Percentiles rank a stretch among this genome's conserved stretches.
These are phyloP conservation scores for Nannochloropsis salina DNA, from an alignment of 108 stramenopile genomes.

Conservation along the genomic window DNA sequence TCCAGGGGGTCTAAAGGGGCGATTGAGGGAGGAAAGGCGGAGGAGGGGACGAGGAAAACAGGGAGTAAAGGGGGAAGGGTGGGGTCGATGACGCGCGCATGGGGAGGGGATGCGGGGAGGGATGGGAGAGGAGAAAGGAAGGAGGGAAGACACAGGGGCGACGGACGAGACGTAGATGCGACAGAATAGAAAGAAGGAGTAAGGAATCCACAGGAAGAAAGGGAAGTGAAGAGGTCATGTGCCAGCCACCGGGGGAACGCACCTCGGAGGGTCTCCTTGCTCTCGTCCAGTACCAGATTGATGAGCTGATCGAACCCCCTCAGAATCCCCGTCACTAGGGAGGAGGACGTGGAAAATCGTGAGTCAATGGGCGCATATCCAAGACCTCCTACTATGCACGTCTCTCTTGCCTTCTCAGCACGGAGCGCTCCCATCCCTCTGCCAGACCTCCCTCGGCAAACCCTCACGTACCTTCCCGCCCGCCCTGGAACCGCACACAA, in stretches of 20 bases:
- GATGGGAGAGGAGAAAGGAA: too few species aligned
- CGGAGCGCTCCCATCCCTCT: neutral
- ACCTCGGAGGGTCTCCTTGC: slow-evolving; percentile 59
- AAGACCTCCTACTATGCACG: neutral
- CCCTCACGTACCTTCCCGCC: slow-evolving; percentile 51
- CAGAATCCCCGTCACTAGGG: slow-evolving; percentile 54
- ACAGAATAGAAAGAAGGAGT: neutral
- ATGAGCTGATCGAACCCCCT: slow-evolving; percentile 62
- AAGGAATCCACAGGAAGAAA: neutral
- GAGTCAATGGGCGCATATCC: neutral
- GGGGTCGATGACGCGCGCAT: neutral
- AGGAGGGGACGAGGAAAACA: neutral
- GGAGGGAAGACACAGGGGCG: too few species aligned
- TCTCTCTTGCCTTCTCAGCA: neutral
- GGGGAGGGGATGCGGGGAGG: neutral
- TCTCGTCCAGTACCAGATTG: slow-evolving; percentile 61
- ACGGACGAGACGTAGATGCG: neutral
- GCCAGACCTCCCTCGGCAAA: neutral
- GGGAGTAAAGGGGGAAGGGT: neutral
- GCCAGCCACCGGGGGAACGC: neutral
- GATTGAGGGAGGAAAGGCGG: neutral
- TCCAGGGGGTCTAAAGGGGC: slow-evolving; percentile 48
- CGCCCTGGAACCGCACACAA: slow-evolving; percentile 60
- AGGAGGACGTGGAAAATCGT: neutral
- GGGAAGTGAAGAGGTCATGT: neutral